Evolutionary conservation across 2,329 filamentous ascomycete genomes (phyloP).

Genomic region (Colletotrichum sp.): DNA sequence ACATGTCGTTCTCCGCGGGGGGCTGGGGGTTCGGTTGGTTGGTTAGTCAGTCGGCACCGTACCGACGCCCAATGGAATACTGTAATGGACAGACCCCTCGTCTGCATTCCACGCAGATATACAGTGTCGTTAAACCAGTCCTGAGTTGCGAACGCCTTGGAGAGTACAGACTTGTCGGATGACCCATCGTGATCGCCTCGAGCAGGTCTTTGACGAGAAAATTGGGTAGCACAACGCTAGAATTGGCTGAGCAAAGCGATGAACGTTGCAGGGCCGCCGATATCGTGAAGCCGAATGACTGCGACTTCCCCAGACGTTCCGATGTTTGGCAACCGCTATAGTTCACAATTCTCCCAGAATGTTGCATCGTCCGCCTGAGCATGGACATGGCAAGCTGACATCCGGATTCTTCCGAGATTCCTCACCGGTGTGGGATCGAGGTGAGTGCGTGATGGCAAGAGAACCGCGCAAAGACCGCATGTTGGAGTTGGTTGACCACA

Average conservation of each 20-base stretch:
- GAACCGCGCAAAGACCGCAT: not conserved
- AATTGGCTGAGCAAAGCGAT: not conserved
- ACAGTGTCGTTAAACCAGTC: not conserved
- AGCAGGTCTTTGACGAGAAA: not conserved
- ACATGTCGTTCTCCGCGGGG: not conserved
- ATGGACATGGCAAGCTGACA: not conserved
- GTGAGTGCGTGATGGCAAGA: not conserved
- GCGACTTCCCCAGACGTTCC: not conserved
- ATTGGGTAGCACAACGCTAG: slow-evolving; percentile 7
- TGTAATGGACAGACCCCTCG: not conserved
- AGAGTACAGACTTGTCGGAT: slow-evolving; percentile 17
- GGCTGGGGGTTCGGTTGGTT: not conserved
- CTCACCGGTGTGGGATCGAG: not conserved
- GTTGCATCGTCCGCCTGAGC: not conserved
- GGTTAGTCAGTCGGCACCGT: not conserved
- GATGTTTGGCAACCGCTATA: not conserved
- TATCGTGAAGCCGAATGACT: not conserved
- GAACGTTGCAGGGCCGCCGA: not conserved
- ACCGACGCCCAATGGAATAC: not conserved
- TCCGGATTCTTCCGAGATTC: not conserved
- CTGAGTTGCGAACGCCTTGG: not conserved
- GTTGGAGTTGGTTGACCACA: not conserved
- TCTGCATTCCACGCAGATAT: not conserved
- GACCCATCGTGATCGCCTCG: not conserved
- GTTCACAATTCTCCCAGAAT: not conserved